Conservation (phyloP, 1,139 yeast species). For the Sugiyamaella xylanicola region DNA sequence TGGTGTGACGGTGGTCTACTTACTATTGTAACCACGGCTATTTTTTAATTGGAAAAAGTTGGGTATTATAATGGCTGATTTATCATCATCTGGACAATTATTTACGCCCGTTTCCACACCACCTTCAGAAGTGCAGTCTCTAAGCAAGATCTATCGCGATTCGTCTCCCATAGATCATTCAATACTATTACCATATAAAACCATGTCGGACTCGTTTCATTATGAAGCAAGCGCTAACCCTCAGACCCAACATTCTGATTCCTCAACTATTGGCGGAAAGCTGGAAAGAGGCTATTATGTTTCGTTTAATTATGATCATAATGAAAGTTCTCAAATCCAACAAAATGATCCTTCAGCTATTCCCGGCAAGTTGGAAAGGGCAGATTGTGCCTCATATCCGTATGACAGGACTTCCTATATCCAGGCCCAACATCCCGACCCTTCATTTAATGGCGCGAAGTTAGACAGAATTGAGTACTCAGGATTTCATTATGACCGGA, state of each 20-base stretch:
- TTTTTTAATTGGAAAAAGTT: neutral
- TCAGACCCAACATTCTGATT: neutral
- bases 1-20: neutral
- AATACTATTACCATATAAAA: neutral
- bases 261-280: constrained; percentile 7
- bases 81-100: neutral
- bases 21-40: neutral
- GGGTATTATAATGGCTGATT: constrained; percentile 7
- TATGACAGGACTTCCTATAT: neutral
- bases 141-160: neutral
- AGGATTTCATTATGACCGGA: neutral
- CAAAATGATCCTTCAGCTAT: constrained; percentile 4
- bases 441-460: constrained; percentile 8
- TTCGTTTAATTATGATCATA: neutral
- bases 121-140: constrained; percentile 9
- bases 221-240: neutral
- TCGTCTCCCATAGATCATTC: neutral
- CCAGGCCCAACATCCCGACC: constrained; percentile 5
- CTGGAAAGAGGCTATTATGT: constrained; percentile 19
- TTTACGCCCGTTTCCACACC: constrained; percentile 14
- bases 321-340: neutral
- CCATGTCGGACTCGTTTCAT: neutral
- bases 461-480: no score
- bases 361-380: constrained; percentile 16
- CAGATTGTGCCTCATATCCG: constrained; percentile 14